Evolutionary conservation across 148 eudicot genomes (phyloP).

Genomic region (Fagopyrum esculentum): DNA sequence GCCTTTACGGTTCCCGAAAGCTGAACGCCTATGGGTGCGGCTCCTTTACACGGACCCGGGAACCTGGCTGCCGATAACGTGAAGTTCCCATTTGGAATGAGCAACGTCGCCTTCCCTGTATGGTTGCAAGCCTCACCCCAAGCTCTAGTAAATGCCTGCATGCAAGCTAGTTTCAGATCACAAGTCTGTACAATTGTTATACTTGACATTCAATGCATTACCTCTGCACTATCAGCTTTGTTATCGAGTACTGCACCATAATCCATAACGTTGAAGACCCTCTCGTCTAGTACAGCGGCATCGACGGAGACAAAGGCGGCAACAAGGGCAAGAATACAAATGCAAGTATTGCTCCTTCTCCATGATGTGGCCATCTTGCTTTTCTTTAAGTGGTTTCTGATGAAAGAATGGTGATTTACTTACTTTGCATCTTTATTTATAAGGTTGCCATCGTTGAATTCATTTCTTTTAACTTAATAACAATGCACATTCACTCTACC

Average conservation of each 20-base stretch:
- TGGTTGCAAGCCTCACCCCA: slow-evolving; percentile 38
- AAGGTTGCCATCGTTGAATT: too few relatives aligned
- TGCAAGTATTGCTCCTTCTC: not conserved
- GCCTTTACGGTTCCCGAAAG: slow-evolving; percentile 30
- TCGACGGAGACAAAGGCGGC: slow-evolving; percentile 10
- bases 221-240: slow-evolving; percentile 27
- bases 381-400: too few relatives aligned
- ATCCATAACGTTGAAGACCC: slow-evolving; percentile 31
- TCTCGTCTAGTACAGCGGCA: slow-evolving; percentile 23
- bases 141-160: slow-evolving; percentile 28
- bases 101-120: slow-evolving; percentile 20
- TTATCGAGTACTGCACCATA: slow-evolving; percentile 38
- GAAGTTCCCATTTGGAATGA: slow-evolving; percentile 30
- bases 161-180: not conserved
- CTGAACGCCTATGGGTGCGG: slow-evolving; percentile 19
- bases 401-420: too few relatives aligned
- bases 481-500: too few relatives aligned
- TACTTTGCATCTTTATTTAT: too few relatives aligned
- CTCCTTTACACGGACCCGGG: slow-evolving; percentile 34
- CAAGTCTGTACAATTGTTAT: too few relatives aligned
- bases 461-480: too few relatives aligned
- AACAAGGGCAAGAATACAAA: slow-evolving; percentile 13
- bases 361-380: not conserved
- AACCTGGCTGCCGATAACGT: slow-evolving; percentile 19
- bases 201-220: slow-evolving; percentile 1